Conservation (phyloP, 1,284 basidiomycete species). For the Ceratorhiza oryzae-sativae region DNA sequence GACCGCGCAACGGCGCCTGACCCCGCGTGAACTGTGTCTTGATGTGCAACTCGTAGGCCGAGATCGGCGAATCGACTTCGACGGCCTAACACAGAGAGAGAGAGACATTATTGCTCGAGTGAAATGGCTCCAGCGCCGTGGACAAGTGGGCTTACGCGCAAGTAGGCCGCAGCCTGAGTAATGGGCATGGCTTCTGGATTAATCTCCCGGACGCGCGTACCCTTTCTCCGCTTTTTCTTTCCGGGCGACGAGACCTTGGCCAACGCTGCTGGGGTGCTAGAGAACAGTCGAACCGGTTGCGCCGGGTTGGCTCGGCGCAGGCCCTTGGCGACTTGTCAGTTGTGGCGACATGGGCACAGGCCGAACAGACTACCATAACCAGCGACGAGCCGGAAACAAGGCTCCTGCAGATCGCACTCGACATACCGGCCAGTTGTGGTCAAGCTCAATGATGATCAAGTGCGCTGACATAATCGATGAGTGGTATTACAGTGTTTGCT, state of each 20-base stretch:
- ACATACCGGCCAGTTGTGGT: neutral
- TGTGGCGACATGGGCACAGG: neutral
- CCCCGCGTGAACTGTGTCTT: constrained; percentile 79
- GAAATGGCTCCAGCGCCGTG: neutral
- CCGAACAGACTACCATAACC: neutral
- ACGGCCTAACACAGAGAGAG: constrained; percentile 64
- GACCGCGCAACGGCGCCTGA: constrained; percentile 80
- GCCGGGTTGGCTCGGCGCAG: neutral
- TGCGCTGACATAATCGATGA: constrained; percentile 14
- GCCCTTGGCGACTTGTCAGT: neutral
- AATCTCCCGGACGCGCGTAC: constrained; percentile 2
- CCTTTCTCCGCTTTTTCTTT: constrained; percentile 30
- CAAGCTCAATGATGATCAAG: neutral
- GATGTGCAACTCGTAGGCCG: constrained; percentile 81
- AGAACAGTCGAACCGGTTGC: constrained; percentile 5
- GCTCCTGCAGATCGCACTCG: neutral
- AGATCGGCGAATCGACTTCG: constrained; percentile 74
- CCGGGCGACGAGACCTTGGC: constrained; percentile 29
- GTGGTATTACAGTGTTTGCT: constrained; percentile 28
- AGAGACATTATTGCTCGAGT: neutral
- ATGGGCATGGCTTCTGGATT: constrained; percentile 41
- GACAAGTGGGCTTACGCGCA: constrained; percentile 33
- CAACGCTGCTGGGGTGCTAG: constrained; percentile 5
- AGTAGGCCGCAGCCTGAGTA: constrained; percentile 37
- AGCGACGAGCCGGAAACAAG: constrained; percentile 6